A percentile compares a stretch with the other conserved stretches of the same genome.
Evolutionary conservation across 2,329 filamentous ascomycete species (phyloP).

Genomic region (Clarireedia paspali): DNA sequence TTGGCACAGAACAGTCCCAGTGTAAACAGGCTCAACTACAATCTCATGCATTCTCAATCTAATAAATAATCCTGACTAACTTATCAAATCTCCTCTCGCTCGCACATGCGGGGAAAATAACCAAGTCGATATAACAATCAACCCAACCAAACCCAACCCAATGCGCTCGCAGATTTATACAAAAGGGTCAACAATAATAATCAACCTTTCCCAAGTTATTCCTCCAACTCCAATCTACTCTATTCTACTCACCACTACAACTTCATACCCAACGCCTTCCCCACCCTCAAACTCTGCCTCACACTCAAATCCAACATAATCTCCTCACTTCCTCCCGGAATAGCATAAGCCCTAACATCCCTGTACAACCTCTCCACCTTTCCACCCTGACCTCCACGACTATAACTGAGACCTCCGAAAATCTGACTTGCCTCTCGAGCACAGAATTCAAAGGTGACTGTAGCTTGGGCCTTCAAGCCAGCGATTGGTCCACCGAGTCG

Average conservation of each 20-base stretch:
- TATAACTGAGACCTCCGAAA: slow-evolving; percentile 90
- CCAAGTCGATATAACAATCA: too few relatives aligned
- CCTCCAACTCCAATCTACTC: too few relatives aligned
- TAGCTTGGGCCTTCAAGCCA: slow-evolving; percentile 86
- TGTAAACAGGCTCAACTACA: too few relatives aligned
- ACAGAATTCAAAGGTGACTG: slow-evolving; percentile 95
- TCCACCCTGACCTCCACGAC: slow-evolving; percentile 84
- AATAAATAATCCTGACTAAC: too few relatives aligned
- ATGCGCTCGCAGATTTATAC: too few relatives aligned
- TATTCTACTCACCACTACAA: slow-evolving; percentile 40
- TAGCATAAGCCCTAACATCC: slow-evolving; percentile 92
- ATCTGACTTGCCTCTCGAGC: slow-evolving; percentile 95
- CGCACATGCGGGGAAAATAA: too few relatives aligned
- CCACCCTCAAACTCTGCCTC: slow-evolving; percentile 79
- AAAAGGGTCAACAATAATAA: too few relatives aligned
- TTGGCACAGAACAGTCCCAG: too few relatives aligned
- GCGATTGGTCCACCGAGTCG: slow-evolving; percentile 93
- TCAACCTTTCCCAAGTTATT: too few relatives aligned
- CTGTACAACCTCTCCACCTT: slow-evolving; percentile 94
- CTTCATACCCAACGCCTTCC: slow-evolving; percentile 93
- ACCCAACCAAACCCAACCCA: too few relatives aligned
- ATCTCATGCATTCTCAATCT: too few relatives aligned
- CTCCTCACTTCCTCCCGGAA: slow-evolving; percentile 93
- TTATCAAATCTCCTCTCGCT: too few relatives aligned
- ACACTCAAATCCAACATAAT: slow-evolving; percentile 98